phyloP scores from a whole-genome alignment of 2,329 filamentous ascomycete genomes.

The Penicillium sp. region DNA sequence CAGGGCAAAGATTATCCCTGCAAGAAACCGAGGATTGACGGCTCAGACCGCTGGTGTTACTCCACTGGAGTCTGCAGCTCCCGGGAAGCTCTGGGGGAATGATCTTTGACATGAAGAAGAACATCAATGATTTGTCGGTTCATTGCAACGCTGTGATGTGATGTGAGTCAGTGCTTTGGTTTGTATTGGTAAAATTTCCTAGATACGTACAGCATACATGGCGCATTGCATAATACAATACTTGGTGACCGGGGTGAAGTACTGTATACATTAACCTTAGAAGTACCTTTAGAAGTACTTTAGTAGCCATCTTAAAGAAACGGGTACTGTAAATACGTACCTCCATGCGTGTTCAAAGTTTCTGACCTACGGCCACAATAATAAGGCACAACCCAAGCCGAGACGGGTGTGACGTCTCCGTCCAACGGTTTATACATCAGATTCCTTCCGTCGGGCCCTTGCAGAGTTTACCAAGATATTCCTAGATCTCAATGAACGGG shows the following conservation, averaged over 20 bases:
- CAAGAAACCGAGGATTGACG: constrained; percentile 20
- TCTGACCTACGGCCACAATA: neutral
- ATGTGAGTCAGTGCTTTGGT: neutral
- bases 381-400: neutral
- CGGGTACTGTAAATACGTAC: neutral
- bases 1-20: constrained; percentile 15
- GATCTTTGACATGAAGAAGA: constrained; percentile 4
- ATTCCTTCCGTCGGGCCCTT: constrained; percentile 24
- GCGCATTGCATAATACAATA: neutral
- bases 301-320: neutral
- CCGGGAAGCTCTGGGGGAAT: constrained; percentile 12
- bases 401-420: constrained; percentile 14
- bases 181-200: neutral
- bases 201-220: neutral
- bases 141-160: neutral
- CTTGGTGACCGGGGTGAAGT: neutral
- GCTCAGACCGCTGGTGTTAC: constrained; percentile 25
- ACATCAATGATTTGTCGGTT: neutral
- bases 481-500: constrained; percentile 11
- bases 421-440: constrained; percentile 24
- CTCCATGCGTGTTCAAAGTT: neutral
- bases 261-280: neutral
- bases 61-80: constrained; percentile 14
- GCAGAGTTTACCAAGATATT: constrained; percentile 18
- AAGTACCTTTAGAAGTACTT: neutral